These are phyloP conservation scores for Hepatocystis sp. DNA, from an alignment of 169 alveolate genomes.

Conservation along the genomic window DNA sequence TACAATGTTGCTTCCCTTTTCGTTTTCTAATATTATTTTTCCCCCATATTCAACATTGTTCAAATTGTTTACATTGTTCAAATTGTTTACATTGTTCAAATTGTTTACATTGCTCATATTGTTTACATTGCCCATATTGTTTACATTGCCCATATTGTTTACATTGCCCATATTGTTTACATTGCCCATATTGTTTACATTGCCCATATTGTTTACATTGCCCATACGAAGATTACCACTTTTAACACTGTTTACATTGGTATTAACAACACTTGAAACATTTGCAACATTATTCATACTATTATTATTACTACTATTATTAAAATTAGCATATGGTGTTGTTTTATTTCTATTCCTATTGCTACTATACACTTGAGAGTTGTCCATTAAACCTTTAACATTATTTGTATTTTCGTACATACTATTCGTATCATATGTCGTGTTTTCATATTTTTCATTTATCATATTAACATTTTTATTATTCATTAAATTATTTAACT, in stretches of 20 bases:
- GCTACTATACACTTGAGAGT: background rate
- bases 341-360: constrained; percentile 18
- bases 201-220: too few species aligned
- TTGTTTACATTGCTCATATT: background rate
- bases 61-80: constrained; percentile 1
- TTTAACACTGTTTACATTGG: too few species aligned
- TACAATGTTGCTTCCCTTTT: constrained; percentile 11
- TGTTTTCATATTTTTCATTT: constrained; percentile 24
- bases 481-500: constrained; percentile 22
- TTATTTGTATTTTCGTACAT: constrained; percentile 15
- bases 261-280: too few species aligned
- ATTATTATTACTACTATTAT: background rate
- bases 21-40: constrained; percentile 25
- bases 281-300: too few species aligned
- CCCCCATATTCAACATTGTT: constrained; percentile 5
- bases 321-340: background rate
- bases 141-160: background rate
- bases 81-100: background rate
- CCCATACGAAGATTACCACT: too few species aligned
- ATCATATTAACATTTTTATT: constrained; percentile 13
- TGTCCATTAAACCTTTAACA: constrained; percentile 14
- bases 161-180: too few species aligned
- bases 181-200: too few species aligned
- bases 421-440: background rate
- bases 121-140: background rate